These are phyloP conservation scores for Moniliella sp. DNA, from an alignment of 1,284 basidiomycete genomes.

Conservation along the genomic window DNA sequence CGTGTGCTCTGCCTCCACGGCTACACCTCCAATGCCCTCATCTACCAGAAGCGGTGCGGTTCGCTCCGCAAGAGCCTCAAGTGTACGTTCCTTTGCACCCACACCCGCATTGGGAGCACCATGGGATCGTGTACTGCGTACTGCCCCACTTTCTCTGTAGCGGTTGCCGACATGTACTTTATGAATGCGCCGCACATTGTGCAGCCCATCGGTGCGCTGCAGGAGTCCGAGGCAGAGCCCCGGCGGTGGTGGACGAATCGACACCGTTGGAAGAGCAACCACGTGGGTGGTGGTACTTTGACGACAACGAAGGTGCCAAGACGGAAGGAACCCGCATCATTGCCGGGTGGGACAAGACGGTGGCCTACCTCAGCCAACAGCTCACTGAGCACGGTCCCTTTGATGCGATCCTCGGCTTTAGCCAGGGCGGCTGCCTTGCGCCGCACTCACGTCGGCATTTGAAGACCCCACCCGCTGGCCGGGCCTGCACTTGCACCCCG, in stretches of 20 bases:
- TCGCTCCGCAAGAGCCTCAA: constrained; percentile 24
- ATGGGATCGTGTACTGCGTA: too few relatives aligned
- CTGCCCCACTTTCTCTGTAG: too few relatives aligned
- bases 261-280: constrained; percentile 28
- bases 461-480: constrained; percentile 17
- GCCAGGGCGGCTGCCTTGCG: constrained; percentile 17
- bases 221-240: constrained; percentile 11
- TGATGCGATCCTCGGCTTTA: constrained; percentile 27
- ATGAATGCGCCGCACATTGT: constrained; percentile 26
- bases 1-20: constrained; percentile 13
- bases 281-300: constrained; percentile 25
- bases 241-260: constrained; percentile 10
- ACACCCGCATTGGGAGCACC: too few relatives aligned
- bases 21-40: constrained; percentile 25
- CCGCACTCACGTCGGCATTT: constrained; percentile 18
- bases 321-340: too few relatives aligned
- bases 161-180: constrained; percentile 25
- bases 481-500: constrained; percentile 8
- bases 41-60: constrained; percentile 13
- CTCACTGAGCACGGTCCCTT: constrained; percentile 21
- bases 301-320: constrained; percentile 14
- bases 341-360: constrained; percentile 17
- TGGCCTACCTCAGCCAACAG: constrained; percentile 12
- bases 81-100: constrained; percentile 3
- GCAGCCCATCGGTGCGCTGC: constrained; percentile 15